A percentile compares a stretch with the other conserved stretches of the same genome.
phyloP scores from a whole-genome alignment of 495 filamentous ascomycete genomes.

The Hypoxylon fragiforme region DNA sequence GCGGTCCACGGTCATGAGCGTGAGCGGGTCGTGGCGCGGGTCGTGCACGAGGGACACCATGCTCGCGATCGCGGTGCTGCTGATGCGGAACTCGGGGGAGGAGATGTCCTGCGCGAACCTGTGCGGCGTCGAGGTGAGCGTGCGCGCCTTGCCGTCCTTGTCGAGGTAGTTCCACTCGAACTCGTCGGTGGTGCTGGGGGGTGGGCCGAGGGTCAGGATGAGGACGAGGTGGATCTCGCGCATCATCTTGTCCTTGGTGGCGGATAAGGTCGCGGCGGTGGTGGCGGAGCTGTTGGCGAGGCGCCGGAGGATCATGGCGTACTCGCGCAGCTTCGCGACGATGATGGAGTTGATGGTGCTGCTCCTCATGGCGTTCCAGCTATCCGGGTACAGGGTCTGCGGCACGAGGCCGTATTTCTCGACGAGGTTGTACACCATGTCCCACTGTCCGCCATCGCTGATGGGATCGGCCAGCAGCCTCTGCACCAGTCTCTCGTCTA shows the following conservation, averaged over 20 bases:
- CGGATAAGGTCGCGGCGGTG: slow-evolving; percentile 43
- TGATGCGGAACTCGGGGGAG: slow-evolving; percentile 49
- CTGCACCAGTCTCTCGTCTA: slow-evolving; percentile 71
- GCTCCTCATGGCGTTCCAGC: slow-evolving; percentile 72
- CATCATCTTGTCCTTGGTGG: slow-evolving; percentile 70
- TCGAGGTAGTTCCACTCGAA: slow-evolving; percentile 82
- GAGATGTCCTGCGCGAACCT: slow-evolving; percentile 66
- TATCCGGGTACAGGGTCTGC: slow-evolving; percentile 77
- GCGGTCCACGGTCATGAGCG: slow-evolving; percentile 71
- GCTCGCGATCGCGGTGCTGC: slow-evolving; percentile 55
- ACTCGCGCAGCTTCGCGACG: slow-evolving; percentile 84
- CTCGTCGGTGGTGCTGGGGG: slow-evolving; percentile 63
- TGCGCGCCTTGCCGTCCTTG: slow-evolving; percentile 61
- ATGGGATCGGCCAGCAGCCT: slow-evolving; percentile 66
- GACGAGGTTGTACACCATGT: slow-evolving; percentile 87
- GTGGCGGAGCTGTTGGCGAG: slow-evolving; percentile 43
- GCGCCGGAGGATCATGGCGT: slow-evolving; percentile 66
- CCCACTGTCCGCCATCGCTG: slow-evolving; percentile 86
- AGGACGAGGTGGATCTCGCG: slow-evolving; percentile 77
- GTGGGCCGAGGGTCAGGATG: slow-evolving; percentile 75
- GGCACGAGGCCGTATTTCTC: slow-evolving; percentile 84
- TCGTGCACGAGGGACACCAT: slow-evolving; percentile 84
- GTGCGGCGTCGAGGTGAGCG: slow-evolving; percentile 62
- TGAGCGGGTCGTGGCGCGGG: slow-evolving; percentile 71
- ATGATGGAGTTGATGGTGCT: slow-evolving; percentile 71